Evolutionary conservation across 805 yeast genomes (phyloP).

Genomic region (Cyberlindnera petersonii): DNA sequence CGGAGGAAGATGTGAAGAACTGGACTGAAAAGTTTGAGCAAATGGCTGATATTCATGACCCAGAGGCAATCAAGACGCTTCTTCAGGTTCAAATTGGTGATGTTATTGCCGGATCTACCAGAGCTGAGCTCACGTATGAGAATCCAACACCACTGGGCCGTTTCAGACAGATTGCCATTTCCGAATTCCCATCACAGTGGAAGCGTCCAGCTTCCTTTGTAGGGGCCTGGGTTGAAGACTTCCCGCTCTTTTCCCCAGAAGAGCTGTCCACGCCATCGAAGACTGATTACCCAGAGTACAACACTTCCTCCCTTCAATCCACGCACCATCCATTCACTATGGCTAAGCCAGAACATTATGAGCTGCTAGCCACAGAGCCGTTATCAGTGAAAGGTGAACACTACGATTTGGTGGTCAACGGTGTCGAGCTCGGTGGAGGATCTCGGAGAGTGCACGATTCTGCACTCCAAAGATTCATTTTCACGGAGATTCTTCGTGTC

Average conservation of each 20-base stretch:
- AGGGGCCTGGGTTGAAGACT: constrained; percentile 84
- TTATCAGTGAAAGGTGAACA: constrained; percentile 79
- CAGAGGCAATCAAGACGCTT: constrained; percentile 28
- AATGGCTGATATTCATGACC: constrained; percentile 32
- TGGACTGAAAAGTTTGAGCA: constrained; percentile 41
- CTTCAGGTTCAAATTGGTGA: constrained; percentile 61
- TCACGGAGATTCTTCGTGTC: constrained; percentile 61
- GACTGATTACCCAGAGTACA: constrained; percentile 58
- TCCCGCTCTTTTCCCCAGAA: constrained; percentile 84
- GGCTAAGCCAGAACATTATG: constrained; percentile 71
- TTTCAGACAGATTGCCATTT: constrained; percentile 70
- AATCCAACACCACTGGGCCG: constrained; percentile 94
- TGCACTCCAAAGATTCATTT: constrained; percentile 66
- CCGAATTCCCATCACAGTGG: constrained; percentile 46
- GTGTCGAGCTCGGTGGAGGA: constrained; percentile 97
- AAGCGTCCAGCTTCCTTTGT: constrained; percentile 39
- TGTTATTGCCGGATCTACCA: constrained; percentile 71
- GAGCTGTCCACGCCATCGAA: constrained; percentile 34
- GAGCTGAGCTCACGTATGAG: constrained; percentile 69
- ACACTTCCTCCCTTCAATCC: constrained; percentile 45
- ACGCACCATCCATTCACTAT: constrained; percentile 99
- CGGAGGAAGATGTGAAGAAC: constrained; percentile 33
- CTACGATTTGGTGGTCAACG: constrained; percentile 90
- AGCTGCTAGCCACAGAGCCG: constrained; percentile 49
- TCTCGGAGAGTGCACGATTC: constrained; percentile 92